phyloP scores from a whole-genome alignment of 805 yeast species.

The Wickerhamiella brachini region DNA sequence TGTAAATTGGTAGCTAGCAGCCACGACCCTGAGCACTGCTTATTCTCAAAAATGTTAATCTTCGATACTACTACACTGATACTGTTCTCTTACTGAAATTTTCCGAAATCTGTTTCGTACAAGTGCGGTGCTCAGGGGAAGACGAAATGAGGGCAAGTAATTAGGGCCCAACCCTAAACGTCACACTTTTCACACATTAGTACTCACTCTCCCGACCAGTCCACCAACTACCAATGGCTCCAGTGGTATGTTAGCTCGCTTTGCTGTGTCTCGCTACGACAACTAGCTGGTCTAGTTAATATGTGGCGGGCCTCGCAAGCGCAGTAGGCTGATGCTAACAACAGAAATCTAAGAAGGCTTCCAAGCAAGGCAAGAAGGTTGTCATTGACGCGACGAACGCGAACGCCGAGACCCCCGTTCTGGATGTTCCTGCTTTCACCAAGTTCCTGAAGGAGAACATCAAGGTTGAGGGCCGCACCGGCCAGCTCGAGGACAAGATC shows the following conservation, averaged over 20 bases:
- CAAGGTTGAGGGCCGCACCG: constrained; percentile 93
- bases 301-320: constrained; percentile 22
- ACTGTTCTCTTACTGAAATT: no score
- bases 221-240: constrained; percentile 55
- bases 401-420: constrained; percentile 95
- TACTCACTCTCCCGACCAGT: constrained; percentile 5
- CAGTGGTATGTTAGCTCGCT: constrained; percentile 63
- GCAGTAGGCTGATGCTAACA: constrained; percentile 63
- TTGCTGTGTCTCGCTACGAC: constrained; percentile 24
- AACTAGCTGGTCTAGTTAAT: constrained; percentile 7
- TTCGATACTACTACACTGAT: no score
- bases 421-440: constrained; percentile 94
- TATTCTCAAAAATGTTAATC: no score
- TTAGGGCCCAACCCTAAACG: constrained; percentile 7
- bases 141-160: no score
- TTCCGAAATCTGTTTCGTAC: no score
- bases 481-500: constrained; percentile 94
- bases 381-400: constrained; percentile 94
- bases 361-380: constrained; percentile 67
- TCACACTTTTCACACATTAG: constrained; percentile 7
- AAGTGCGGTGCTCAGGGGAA: no score
- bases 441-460: constrained; percentile 98
- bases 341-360: constrained; percentile 40
- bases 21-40: no score
- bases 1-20: no score